A percentile compares a stretch with the other conserved stretches of the same genome.
Evolutionary conservation across 2,329 filamentous ascomycete species (phyloP).

Genomic region (Beauveria pseudobassiana): DNA sequence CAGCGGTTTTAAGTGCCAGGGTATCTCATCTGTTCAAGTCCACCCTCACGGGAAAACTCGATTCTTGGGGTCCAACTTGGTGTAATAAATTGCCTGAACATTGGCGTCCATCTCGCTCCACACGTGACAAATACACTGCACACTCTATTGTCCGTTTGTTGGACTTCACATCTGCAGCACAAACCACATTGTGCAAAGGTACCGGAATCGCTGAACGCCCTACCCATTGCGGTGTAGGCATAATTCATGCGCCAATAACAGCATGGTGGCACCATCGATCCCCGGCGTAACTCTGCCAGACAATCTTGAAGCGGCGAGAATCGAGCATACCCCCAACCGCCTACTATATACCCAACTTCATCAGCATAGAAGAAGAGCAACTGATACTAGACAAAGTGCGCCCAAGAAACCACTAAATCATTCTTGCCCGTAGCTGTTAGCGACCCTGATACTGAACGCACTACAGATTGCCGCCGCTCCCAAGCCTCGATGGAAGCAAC

Average conservation of each 20-base stretch:
- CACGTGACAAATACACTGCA: neutral
- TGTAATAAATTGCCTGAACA: too few relatives aligned
- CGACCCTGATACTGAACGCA: neutral
- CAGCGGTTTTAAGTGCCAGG: neutral
- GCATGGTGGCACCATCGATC: slow-evolving; percentile 7
- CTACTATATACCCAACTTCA: slow-evolving; percentile 84
- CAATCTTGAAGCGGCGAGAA: slow-evolving; percentile 42
- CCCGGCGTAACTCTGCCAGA: slow-evolving; percentile 29
- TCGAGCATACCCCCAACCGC: slow-evolving; percentile 56
- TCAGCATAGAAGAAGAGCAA: slow-evolving; percentile 66
- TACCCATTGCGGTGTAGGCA: neutral
- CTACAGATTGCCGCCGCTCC: slow-evolving; percentile 54
- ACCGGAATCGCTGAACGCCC: neutral
- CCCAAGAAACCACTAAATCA: neutral
- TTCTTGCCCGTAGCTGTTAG: neutral
- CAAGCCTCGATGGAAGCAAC: slow-evolving; percentile 74
- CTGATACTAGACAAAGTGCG: slow-evolving; percentile 62
- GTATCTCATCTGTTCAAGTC: neutral
- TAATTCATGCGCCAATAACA: neutral
- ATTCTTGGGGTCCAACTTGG: too few relatives aligned
- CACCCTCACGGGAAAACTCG: too few relatives aligned
- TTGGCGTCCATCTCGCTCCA: neutral
- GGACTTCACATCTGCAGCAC: neutral
- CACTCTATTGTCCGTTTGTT: neutral
- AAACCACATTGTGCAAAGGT: neutral